Evolutionary conservation across 768 basidiomycete species (phyloP).

Genomic region (Calvatia gigantea): DNA sequence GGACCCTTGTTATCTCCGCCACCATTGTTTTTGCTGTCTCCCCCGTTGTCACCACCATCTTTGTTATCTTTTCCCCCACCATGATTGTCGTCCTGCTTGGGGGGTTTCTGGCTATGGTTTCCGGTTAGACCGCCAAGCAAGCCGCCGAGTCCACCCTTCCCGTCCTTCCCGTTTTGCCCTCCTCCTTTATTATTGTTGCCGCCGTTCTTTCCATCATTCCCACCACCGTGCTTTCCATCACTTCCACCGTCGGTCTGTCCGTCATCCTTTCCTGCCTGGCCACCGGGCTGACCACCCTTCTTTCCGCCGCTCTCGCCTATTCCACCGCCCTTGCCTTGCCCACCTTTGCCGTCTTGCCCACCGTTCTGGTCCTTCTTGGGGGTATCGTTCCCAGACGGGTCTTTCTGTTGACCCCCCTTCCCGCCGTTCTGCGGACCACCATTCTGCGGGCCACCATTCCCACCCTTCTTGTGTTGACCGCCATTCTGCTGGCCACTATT

Average conservation of each 20-base stretch:
- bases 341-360: not conserved
- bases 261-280: not conserved
- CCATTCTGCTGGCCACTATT: not conserved
- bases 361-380: too few relatives aligned
- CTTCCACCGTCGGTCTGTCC: not conserved
- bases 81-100: too few relatives aligned
- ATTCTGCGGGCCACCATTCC: not conserved
- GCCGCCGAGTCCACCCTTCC: too few relatives aligned
- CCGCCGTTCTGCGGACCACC: not conserved
- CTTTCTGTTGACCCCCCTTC: not conserved
- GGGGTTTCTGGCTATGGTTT: too few relatives aligned
- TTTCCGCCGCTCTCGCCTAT: not conserved
- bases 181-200: not conserved
- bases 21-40: not conserved
- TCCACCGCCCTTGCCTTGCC: not conserved
- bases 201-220: not conserved
- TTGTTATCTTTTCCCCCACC: not conserved
- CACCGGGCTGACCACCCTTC: not conserved
- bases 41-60: not conserved
- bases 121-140: too few relatives aligned
- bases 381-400: not conserved
- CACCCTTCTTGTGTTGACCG: not conserved
- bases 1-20: not conserved
- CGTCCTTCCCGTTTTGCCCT: not conserved
- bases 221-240: not conserved